Evolutionary conservation across 352 stramenopile species (phyloP), one percentile per base, ranked within the genome.

Genomic region (Pythium chondricola): DNA sequence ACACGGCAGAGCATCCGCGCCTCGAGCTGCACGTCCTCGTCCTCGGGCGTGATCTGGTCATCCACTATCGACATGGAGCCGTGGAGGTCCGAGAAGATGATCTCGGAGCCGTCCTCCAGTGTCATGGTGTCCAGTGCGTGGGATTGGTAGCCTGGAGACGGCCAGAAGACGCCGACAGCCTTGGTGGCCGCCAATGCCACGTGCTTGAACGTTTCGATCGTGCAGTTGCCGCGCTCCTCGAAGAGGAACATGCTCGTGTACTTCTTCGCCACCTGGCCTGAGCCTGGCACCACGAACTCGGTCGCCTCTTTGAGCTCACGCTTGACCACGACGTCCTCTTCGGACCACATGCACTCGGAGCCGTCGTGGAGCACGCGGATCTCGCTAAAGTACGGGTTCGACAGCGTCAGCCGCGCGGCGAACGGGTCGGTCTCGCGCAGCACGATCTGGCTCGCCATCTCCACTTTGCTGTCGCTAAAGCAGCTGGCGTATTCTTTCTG

Each of bases 241-340:
- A 83, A 85, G 21, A 87, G 43, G 38, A 83, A 87, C 20, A 87
- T 67, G 14, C 65, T 82, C 48, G 64, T 65, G 52, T 76, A 85
- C 58, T 82, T 76, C 43, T 85, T 87, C n/a, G 77, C 63, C 39
- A 87, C 70, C 10, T 68, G 65, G 10, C 75, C 75, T 3, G 62
- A 43, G 22, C 58, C 58, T 0, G 22, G 37, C 38, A 56, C 14
- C 20, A 48, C 52, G 39, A 40, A 52, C 16, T 48, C 29, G 31
- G 17, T 36, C 20, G 37, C 33, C 9, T 65, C 55, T 26, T 53
- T 49, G 0, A 85, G 55, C 41, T 83, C 63, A 6, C 43, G 48
- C 48, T 75, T 57, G 39, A 74, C 61, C 9, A 63, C 24, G 6
- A 71, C 51, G 11, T 61, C 48, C 1, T 68, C 56, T 31, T 69